Evolutionary conservation across 2,329 filamentous ascomycete genomes (phyloP).

Genomic region (Emmonsia crescens): DNA sequence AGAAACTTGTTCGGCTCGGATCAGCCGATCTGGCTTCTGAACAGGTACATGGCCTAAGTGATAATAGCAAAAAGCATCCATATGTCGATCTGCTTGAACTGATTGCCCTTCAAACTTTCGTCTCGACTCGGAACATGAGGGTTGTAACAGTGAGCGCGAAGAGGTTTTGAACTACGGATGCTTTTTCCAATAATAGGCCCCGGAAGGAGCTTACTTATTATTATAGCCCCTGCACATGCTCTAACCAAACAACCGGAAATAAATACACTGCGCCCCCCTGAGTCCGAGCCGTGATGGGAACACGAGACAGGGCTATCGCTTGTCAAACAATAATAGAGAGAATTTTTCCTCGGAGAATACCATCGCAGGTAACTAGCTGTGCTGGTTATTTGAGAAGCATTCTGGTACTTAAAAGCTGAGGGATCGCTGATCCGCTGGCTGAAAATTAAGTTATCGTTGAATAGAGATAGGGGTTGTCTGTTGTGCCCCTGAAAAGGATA

Average conservation of each 20-base stretch:
- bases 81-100: neutral
- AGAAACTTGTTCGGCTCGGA: neutral
- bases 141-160: no score
- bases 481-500: neutral
- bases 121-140: no score
- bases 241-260: no score
- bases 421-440: neutral
- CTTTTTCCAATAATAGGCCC: no score
- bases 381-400: neutral
- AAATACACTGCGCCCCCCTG: no score
- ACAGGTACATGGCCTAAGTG: neutral
- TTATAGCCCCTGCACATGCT: no score
- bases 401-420: neutral
- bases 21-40: neutral
- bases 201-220: no score
- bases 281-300: neutral
- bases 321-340: neutral
- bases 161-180: neutral
- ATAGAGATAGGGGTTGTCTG: neutral
- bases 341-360: neutral
- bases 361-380: neutral
- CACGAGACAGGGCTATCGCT: neutral
- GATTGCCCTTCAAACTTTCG: neutral
- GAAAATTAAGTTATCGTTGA: neutral
- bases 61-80: neutral